These are phyloP conservation scores for Fusarium fracticaudum DNA, from an alignment of 2,329 filamentous ascomycete genomes.

Conservation along the genomic window DNA sequence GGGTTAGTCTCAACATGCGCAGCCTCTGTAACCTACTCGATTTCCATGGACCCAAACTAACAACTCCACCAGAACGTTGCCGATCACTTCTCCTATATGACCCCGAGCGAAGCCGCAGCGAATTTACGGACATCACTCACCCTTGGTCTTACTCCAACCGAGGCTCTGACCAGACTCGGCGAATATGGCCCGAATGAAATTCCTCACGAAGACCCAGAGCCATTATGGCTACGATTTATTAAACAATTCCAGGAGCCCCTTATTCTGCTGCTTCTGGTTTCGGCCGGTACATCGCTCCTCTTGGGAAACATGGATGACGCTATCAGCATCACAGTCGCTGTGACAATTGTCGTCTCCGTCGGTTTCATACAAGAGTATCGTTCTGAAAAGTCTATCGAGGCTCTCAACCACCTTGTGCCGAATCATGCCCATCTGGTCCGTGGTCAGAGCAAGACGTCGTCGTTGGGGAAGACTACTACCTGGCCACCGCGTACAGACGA, in stretches of 20 bases:
- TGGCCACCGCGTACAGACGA: conserved; percentile 61
- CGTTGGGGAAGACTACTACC: conserved; percentile 49
- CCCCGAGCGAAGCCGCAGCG: conserved; percentile 79
- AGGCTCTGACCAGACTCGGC: conserved; percentile 82
- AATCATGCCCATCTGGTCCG: conserved; percentile 97
- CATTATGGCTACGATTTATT: conserved; percentile 92
- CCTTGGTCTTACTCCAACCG: conserved; percentile 80
- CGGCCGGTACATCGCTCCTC: conserved; percentile 86
- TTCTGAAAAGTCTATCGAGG: conserved; percentile 96
- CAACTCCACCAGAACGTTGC: conserved; percentile 58
- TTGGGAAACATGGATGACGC: conserved; percentile 96
- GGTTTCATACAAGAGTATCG: conserved; percentile 98
- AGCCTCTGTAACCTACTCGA: not conserved
- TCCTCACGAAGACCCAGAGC: conserved; percentile 91
- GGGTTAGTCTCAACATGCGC: conserved; percentile 51
- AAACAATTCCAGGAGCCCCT: conserved; percentile 98
- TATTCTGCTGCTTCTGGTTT: conserved; percentile 89
- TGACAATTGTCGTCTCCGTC: conserved; percentile 95
- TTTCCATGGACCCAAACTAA: conserved; percentile 19
- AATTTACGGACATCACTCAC: conserved; percentile 84
- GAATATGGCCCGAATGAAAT: conserved; percentile 93
- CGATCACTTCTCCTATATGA: conserved; percentile 72
- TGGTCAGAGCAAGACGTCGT: conserved; percentile 51
- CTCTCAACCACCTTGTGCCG: conserved; percentile 90
- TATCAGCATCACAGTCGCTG: conserved; percentile 92